Percentiles rank a stretch among this genome's conserved stretches.
Conservation (phyloP, 2,329 filamentous ascomycete genomes). For the Bipolaris oryzae region DNA sequence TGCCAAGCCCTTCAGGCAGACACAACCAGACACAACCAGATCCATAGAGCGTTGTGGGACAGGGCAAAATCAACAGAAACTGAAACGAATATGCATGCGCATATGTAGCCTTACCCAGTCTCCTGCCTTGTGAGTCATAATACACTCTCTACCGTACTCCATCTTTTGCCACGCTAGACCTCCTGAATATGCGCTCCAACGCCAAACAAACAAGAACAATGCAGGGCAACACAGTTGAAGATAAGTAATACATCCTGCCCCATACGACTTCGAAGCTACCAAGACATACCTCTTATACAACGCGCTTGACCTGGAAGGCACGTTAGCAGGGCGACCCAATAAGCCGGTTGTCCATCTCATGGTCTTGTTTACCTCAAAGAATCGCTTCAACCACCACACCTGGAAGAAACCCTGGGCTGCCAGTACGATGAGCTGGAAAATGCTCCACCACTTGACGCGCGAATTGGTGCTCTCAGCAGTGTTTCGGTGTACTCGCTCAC, state of each 20-base stretch:
- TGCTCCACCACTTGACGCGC: conserved; percentile 99
- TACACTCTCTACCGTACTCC: conserved; percentile 15
- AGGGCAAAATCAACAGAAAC: neutral
- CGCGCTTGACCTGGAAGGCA: conserved; percentile 38
- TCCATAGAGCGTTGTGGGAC: neutral
- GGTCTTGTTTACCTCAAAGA: conserved; percentile 75
- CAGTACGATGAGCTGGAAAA: conserved; percentile 90
- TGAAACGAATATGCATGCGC: conserved; percentile 7
- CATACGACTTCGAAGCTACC: neutral
- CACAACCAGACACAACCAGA: conserved; percentile 6
- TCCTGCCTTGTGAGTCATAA: conserved; percentile 1
- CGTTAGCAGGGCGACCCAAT: conserved; percentile 11
- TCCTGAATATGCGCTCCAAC: conserved; percentile 23
- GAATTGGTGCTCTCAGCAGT: conserved; percentile 98
- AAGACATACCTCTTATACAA: conserved; percentile 28
- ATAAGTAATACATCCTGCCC: neutral
- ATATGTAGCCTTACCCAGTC: conserved; percentile 5
- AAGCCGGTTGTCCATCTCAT: neutral
- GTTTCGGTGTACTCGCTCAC: conserved; percentile 95
- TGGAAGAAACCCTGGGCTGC: conserved; percentile 95
- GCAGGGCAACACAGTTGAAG: neutral
- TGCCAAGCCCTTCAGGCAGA: conserved; percentile 8
- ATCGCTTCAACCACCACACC: conserved; percentile 98
- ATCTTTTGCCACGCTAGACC: conserved; percentile 9
- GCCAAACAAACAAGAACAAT: conserved; percentile 19